phyloP scores from a whole-genome alignment of 73 alveolate species.

The Urostyla sp. region DNA sequence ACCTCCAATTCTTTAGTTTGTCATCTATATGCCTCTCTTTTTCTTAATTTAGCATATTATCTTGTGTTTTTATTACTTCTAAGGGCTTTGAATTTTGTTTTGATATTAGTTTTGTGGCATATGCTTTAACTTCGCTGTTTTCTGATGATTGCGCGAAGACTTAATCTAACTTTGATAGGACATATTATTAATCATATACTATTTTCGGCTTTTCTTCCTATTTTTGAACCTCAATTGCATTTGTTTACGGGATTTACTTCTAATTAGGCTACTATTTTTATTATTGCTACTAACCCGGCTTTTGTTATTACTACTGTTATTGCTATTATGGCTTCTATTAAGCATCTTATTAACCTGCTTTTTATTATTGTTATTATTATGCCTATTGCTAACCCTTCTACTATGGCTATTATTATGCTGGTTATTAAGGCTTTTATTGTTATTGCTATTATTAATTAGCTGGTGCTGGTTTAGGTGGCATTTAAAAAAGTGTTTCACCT shows the following conservation, averaged over 20 bases:
- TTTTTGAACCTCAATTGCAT: background rate
- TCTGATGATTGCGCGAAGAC: background rate
- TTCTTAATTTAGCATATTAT: background rate
- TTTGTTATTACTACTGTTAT: background rate
- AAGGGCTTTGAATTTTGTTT: constrained; percentile 6
- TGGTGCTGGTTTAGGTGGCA: constrained; percentile 39
- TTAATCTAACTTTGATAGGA: background rate
- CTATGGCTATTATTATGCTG: background rate
- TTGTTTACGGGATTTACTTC: background rate
- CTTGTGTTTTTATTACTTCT: background rate
- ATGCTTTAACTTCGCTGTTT: background rate
- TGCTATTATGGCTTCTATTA: background rate
- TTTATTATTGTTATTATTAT: background rate
- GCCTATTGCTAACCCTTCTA: background rate
- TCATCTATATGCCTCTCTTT: background rate
- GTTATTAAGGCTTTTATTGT: background rate
- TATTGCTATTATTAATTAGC: background rate
- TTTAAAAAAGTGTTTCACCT: too few species aligned
- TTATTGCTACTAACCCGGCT: background rate
- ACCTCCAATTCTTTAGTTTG: background rate
- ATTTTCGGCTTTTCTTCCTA: background rate
- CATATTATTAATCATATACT: constrained; percentile 21
- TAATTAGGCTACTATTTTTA: background rate
- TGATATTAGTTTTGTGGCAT: background rate
- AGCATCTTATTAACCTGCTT: background rate